Evolutionary conservation across 1,139 yeast species (phyloP), one percentile per base, ranked within the genome.

Genomic region (Meyerozyma sp.): DNA sequence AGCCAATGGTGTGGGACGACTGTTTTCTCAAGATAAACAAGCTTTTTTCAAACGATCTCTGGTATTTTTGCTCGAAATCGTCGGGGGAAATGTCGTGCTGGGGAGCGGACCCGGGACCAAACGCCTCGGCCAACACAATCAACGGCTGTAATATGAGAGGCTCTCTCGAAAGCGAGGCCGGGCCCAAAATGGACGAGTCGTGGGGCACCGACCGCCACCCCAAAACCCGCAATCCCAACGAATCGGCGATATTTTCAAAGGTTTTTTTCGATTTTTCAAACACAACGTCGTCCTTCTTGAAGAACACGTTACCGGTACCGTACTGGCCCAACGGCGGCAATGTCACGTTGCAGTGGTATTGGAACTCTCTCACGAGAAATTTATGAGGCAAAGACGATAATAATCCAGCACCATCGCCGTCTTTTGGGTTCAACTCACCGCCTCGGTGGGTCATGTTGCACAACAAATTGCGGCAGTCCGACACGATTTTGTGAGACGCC

Each of bases 381-480:
- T 77, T 82, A 68, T 91, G 96, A 36, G 98, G 97, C 51, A 93
- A 82, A 37, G 96, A 85, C 42, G 94, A 81, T 78, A 93, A 81
- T 49, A 93, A 90, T 64, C 98, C 98, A 36, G 98, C 98, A 68
- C 98, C 98, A 63, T 93, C 98, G 67, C 98, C 98, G 62, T 93
- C 97, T 58, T 91, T 81, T 26, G 98, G 95, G 61, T 90, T 96
- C 40, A 95, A 82, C 50, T 91, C 97, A 40, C 98, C 98, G 61
- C 98, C 98, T 70, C 98, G 81, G 66, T 93, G 98, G 50, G 97
- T 87, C 98, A 93, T 93, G 68, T 93, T 93, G 73, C 98, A 91
- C 48, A 93, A 81, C 60, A 93, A 74, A 59, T 79, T 81, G 55
- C 82, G 75, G 38, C 96, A 96, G 68, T 93, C 98, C 39, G 95